phyloP scores from a whole-genome alignment of 164 flowering plant genomes.

The Nymphaea thermarum region DNA sequence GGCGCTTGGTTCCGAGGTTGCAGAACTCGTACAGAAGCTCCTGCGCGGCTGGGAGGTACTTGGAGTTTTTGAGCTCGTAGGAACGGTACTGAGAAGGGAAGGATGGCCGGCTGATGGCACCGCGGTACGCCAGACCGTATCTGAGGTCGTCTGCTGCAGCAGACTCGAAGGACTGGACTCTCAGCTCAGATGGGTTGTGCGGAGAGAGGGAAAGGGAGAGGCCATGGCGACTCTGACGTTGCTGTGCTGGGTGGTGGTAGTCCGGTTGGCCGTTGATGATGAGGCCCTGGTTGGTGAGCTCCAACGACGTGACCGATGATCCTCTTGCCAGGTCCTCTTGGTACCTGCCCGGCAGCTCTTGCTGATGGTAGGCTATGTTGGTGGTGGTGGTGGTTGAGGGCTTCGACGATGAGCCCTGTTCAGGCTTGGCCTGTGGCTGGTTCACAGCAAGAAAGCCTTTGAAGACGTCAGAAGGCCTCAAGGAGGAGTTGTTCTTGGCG shows the following conservation, averaged over 20 bases:
- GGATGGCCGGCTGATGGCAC: constrained; percentile 9
- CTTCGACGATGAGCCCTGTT: constrained; percentile 26
- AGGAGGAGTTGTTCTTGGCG: constrained; percentile 6
- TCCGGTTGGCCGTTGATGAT: constrained; percentile 55
- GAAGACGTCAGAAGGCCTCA: constrained; percentile 18
- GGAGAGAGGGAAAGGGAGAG: constrained; percentile 65
- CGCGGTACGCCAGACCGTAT: constrained; percentile 7
- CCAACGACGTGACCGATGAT: constrained; percentile 12
- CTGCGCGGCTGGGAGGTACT: constrained; percentile 70
- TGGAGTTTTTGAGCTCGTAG: constrained; percentile 44
- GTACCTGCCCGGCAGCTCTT: constrained; percentile 10
- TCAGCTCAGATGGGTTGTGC: constrained; percentile 35
- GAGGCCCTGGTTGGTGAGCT: constrained; percentile 32
- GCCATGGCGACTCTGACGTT: constrained; percentile 29
- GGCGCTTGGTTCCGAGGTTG: constrained; percentile 33
- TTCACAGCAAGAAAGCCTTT: constrained; percentile 20
- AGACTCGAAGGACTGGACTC: constrained; percentile 57
- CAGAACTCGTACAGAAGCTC: constrained; percentile 84
- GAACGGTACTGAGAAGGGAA: constrained; percentile 1
- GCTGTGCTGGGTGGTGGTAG: neutral
- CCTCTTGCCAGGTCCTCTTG: constrained; percentile 14
- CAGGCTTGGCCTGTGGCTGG: constrained; percentile 2
- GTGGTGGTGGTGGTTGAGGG: neutral
- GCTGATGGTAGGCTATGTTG: constrained; percentile 13
- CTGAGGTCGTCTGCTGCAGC: constrained; percentile 18